These are phyloP conservation scores for Spinacia oleracea DNA, from an alignment of 179 eudicot genomes.

Conservation along the genomic window DNA sequence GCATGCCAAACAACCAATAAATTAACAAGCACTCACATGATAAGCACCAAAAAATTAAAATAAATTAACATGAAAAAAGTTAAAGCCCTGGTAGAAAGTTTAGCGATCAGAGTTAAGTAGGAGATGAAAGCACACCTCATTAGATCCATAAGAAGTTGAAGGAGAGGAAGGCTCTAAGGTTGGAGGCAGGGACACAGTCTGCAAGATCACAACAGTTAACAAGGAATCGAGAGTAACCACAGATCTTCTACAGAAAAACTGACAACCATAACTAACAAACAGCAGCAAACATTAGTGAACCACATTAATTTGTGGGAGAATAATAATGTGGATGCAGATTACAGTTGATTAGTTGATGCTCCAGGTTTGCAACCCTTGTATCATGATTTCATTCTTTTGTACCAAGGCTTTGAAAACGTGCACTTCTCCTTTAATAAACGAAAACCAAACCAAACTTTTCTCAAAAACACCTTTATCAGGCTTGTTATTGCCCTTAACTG, in stretches of 20 bases:
- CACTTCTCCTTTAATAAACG: background rate
- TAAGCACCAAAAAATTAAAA: conserved; percentile 11
- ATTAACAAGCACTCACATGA: background rate
- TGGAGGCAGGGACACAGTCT: conserved; percentile 63
- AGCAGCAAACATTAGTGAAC: no score
- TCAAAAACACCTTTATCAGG: background rate
- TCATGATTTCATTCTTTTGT: no score
- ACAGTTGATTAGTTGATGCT: no score
- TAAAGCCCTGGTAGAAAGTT: background rate
- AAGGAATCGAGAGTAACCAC: background rate
- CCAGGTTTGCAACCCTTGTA: no score
- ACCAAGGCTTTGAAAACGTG: no score
- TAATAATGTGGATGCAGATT: no score
- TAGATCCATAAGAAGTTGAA: conserved; percentile 49
- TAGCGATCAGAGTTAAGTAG: background rate
- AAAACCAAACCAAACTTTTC: no score
- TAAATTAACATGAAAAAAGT: conserved; percentile 7
- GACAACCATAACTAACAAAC: background rate
- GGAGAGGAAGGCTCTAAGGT: conserved; percentile 62
- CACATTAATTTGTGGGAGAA: no score
- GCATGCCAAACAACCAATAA: background rate
- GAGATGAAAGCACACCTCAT: conserved; percentile 46
- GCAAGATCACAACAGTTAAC: conserved; percentile 27
- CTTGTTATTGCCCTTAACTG: background rate
- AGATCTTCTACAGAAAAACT: conserved; percentile 9